Evolutionary conservation across 176 grass and related monocot genomes (phyloP), one percentile per base, ranked within the genome.

Genomic region (Calamus simplicifolius): DNA sequence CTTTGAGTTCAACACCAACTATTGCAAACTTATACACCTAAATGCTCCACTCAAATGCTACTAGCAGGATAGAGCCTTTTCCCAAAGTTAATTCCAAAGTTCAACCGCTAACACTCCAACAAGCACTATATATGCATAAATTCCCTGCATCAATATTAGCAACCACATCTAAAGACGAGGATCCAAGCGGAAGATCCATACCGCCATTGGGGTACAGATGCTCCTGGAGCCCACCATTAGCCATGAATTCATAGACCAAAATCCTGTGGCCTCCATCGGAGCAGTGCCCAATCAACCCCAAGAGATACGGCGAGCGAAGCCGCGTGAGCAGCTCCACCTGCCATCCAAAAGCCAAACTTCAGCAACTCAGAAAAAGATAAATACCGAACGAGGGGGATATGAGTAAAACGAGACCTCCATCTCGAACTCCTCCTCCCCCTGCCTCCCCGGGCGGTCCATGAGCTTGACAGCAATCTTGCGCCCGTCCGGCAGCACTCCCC

Each of bases 211-310:
- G 93, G 56, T 97, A 97, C 38, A 91, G 93, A 88, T 97, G 93
- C 58, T 97, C 93, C 68, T 97, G 93, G 56, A 97, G 77, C 65
- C 93, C 75, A 5, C 93, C 87, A 88, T 97, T 91, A 29, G 93
- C 84, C 92, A 97, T 97, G 81, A 97, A 97, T 67, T 97, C 93
- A 18, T 97, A 97, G 25, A 97, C 87, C 31, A 97, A 70, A 58
- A 97, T 71, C n/a, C 93, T 72, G 50, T 97, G 86, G 27, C 78
- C 75, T 50, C 79, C 84, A 63, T 91, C 93, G 0, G 93, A 91
- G 62, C 87, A 97, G 81, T 97, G 87, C 51, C 93, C 87, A 49
- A 97, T 75, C 78, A 97, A 67, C 19, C 75, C 73, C 67, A 97
- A 63, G 61, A 97, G 80, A 78, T 83, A 85, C 0, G 84, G 81